These are phyloP conservation scores for Trametopsis cervina DNA, from an alignment of 768 basidiomycete genomes.

Conservation along the genomic window DNA sequence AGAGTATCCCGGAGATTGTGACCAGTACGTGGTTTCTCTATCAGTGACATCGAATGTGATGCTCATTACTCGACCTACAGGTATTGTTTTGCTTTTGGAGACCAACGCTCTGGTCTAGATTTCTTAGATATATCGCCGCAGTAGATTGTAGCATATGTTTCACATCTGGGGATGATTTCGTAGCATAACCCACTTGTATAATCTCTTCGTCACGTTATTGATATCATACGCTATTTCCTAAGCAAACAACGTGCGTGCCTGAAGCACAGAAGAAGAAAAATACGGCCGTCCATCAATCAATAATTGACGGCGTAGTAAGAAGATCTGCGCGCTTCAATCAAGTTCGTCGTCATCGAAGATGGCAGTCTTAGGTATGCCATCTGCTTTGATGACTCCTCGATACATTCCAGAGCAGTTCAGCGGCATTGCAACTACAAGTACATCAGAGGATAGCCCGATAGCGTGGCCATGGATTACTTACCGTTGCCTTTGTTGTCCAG, in stretches of 20 bases:
- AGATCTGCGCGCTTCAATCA: no score
- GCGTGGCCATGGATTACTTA: conserved; percentile 22
- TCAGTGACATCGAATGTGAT: no score
- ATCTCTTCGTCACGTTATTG: no score
- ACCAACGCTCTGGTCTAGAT: conserved; percentile 5
- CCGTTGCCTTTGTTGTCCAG: conserved; percentile 66
- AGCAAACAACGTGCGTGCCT: no score
- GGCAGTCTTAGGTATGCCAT: conserved; percentile 67
- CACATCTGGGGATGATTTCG: no score
- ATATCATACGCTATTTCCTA: no score
- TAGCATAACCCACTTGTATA: no score
- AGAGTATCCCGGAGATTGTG: conserved; percentile 88
- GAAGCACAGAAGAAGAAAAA: no score
- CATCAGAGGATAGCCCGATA: not conserved
- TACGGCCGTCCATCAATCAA: no score
- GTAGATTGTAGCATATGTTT: no score
- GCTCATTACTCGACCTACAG: not conserved
- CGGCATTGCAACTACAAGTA: conserved; percentile 48
- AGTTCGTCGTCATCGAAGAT: conserved; percentile 66
- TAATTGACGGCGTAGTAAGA: no score
- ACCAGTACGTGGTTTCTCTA: conserved; percentile 60
- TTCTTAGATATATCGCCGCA: no score
- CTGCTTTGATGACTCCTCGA: conserved; percentile 62
- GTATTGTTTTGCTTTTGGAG: conserved; percentile 4
- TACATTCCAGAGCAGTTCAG: conserved; percentile 82